A percentile compares a stretch with the other conserved stretches of the same genome.
Conservation (phyloP, 208 protist species). For the Angomonas deanei region DNA sequence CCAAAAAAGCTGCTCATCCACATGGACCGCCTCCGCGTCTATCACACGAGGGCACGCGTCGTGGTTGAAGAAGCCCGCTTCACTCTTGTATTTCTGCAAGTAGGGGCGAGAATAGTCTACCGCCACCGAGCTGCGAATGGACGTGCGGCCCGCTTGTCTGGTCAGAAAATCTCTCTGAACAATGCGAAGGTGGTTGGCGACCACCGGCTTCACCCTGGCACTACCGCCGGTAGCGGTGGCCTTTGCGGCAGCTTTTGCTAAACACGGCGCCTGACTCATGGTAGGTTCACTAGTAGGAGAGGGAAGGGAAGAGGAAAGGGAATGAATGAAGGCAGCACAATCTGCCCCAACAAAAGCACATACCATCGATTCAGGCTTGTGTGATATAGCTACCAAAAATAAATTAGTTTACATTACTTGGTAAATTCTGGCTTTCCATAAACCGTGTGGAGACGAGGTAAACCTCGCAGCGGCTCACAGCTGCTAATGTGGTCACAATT, state of each 20-base stretch:
- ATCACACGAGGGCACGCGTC: conserved; percentile 61
- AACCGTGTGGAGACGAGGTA: not conserved
- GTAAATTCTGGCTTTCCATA: not conserved
- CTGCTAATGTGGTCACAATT: not conserved
- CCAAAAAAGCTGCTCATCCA: conserved; percentile 81
- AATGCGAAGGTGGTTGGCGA: conserved; percentile 53
- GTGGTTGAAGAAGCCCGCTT: conserved; percentile 1
- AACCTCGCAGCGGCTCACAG: not conserved
- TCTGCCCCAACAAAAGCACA: not conserved
- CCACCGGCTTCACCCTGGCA: conserved; percentile 20
- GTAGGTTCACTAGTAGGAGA: not conserved
- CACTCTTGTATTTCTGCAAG: conserved; percentile 25
- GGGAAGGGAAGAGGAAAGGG: conserved; percentile 1
- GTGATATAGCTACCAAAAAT: not conserved
- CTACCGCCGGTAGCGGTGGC: not conserved
- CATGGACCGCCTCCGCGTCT: conserved; percentile 73
- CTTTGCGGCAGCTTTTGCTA: not conserved
- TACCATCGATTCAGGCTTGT: not conserved
- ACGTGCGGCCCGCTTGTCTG: conserved; percentile 50
- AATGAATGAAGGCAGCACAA: not conserved
- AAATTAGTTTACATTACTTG: not conserved
- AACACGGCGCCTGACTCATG: not conserved
- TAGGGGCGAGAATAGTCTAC: conserved; percentile 62
- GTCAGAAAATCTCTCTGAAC: conserved; percentile 63
- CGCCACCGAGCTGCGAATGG: conserved; percentile 31